Base-by-base conservation (phyloP, 805 yeast species). In the Candida patagonica region DNA sequence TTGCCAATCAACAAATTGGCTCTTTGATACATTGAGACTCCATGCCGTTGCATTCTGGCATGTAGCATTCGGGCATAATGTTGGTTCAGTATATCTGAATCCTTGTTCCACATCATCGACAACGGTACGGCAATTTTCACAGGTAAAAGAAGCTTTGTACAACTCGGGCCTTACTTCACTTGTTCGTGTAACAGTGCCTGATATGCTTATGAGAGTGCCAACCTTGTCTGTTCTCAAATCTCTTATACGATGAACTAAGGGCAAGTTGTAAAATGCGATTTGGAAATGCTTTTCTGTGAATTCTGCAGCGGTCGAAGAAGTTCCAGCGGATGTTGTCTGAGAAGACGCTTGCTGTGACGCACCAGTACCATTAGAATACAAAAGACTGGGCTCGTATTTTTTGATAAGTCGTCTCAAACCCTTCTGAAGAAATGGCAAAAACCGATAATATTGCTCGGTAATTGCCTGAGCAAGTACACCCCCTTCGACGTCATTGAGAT, bases 111-210 rank as follows among this genome's bases (percentile, higher is more conserved):
- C 82, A 46, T 86, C 88, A 50, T 83, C 89, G 13, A 88, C 80
- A 1, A 80, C 66, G 0, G 96, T 83, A 37, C 82, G 73, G 61
- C 98, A 92, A 56, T 76, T 66, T 52, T 85, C 95, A 67, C 98
- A 92, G 1, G 84, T 76, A 60, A 92, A 92, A 21, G 88, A 73
- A 10, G 86, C 98, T 44, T 72, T 76, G 66, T 70, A 85, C 45
- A 92, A 70, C 61, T 92, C 98, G 0, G 98, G 98, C 42, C 97
- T 75, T 9, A 92, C 96, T 63, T 92, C 97, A 17, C 94, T 80
- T 0, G 97, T 86, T 59, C 97, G 75, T 0, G 97, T 89, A 4
- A 92, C 95, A 0, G 98, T 92, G 41, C 97, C 98, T 6, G 89
- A 78, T 25, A 89, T 82, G 7, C 89, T 69, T 65, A 86, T 70